Evolutionary conservation across 1,139 yeast genomes (phyloP).

Genomic region (Maudiozyma humilis): DNA sequence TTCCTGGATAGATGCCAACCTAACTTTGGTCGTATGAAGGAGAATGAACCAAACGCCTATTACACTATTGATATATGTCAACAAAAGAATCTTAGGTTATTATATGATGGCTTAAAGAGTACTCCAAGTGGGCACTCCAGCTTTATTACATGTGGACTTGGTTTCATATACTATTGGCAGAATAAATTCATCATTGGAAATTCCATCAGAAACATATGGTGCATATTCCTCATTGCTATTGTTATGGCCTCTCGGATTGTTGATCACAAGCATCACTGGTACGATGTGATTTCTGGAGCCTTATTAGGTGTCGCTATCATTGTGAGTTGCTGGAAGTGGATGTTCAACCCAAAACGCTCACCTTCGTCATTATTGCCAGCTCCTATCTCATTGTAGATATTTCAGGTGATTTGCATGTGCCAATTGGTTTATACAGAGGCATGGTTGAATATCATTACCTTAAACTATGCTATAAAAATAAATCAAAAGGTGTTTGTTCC

Average conservation of each 20-base stretch:
- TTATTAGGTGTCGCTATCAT: slow-evolving; percentile 15
- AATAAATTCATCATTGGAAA: slow-evolving; percentile 13
- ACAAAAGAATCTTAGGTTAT: slow-evolving; percentile 15
- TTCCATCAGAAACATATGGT: slow-evolving; percentile 21
- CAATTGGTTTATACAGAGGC: neutral
- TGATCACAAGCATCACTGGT: slow-evolving; percentile 30
- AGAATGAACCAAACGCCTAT: slow-evolving; percentile 3
- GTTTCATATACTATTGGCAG: slow-evolving; percentile 24
- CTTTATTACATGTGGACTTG: slow-evolving; percentile 23
- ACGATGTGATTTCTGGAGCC: slow-evolving; percentile 25
- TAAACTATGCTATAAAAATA: too few species aligned
- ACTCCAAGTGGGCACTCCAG: slow-evolving; percentile 31
- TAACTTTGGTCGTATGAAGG: slow-evolving; percentile 5
- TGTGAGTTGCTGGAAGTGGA: slow-evolving; percentile 13
- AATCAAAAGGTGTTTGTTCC: too few species aligned
- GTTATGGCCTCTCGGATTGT: slow-evolving; percentile 26
- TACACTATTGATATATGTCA: slow-evolving; percentile 16
- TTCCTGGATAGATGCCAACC: slow-evolving; percentile 13
- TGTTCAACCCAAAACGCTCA: slow-evolving; percentile 5
- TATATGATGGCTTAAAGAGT: slow-evolving; percentile 27
- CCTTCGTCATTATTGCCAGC: slow-evolving; percentile 2
- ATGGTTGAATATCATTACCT: neutral
- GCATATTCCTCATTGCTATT: slow-evolving; percentile 17
- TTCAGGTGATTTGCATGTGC: too few species aligned
- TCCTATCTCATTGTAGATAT: slow-evolving; percentile 4